Conservation (phyloP, 208 protist genomes). For the Trypanosoma brucei region DNA sequence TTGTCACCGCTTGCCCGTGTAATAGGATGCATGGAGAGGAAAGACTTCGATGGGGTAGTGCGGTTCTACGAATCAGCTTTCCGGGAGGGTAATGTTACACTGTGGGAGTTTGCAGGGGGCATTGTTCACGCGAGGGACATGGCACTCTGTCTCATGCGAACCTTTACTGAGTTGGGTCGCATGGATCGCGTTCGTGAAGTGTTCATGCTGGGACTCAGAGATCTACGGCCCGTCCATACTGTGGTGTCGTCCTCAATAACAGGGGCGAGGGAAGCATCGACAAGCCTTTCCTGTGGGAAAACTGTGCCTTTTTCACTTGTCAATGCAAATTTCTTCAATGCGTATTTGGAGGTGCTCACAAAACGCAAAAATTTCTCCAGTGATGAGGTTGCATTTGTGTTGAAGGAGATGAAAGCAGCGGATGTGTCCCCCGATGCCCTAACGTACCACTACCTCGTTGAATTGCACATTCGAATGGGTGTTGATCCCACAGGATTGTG, state of each 20-base stretch:
- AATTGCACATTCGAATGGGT: conserved; percentile 72
- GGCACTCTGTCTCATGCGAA: conserved; percentile 47
- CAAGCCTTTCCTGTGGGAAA: neutral
- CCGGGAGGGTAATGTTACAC: conserved; percentile 20
- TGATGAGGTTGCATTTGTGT: conserved; percentile 55
- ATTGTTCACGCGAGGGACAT: conserved; percentile 41
- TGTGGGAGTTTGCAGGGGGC: conserved; percentile 40
- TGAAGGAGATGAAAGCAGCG: conserved; percentile 43
- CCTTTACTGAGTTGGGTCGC: conserved; percentile 57
- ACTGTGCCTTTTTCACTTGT: conserved; percentile 9
- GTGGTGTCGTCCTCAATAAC: neutral
- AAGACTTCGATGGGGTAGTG: conserved; percentile 27
- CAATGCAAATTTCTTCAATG: conserved; percentile 59
- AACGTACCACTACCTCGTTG: conserved; percentile 81
- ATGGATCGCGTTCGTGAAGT: conserved; percentile 65
- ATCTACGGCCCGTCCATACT: conserved; percentile 17
- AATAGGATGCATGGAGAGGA: conserved; percentile 23
- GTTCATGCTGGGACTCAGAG: conserved; percentile 48
- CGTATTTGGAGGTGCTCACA: conserved; percentile 70
- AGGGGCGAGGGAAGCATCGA: neutral
- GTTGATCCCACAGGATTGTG: conserved; percentile 63
- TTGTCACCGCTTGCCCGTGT: conserved; percentile 6
- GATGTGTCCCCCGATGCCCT: conserved; percentile 42
- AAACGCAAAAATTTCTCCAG: conserved; percentile 50
- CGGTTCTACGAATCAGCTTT: conserved; percentile 33